Evolutionary conservation across 2,329 filamentous ascomycete genomes (phyloP).

Genomic region (Fusarium annulatum): DNA sequence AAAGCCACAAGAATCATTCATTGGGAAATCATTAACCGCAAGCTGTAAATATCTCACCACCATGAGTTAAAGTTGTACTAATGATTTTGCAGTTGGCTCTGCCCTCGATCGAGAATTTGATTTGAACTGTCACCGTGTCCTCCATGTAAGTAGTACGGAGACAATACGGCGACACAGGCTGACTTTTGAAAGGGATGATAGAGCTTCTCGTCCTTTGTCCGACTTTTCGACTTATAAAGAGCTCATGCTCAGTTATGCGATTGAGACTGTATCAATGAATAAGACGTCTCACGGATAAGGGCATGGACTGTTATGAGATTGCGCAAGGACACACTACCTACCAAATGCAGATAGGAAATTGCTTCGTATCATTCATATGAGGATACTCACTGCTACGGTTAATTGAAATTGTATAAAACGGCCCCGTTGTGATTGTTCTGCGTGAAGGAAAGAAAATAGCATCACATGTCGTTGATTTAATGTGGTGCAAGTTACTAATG

Average conservation of each 20-base stretch:
- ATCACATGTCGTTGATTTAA: slow-evolving; percentile 28
- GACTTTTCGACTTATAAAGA: background rate
- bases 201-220: background rate
- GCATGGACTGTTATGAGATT: background rate
- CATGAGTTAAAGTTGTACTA: background rate
- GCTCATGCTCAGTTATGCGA: background rate
- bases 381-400: background rate
- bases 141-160: slow-evolving; percentile 9
- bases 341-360: slow-evolving; percentile 1
- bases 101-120: background rate
- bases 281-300: background rate
- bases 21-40: background rate
- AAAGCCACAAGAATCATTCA: background rate
- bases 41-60: background rate
- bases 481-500: slow-evolving; percentile 3
- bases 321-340: slow-evolving; percentile 1
- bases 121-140: background rate
- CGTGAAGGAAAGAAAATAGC: background rate
- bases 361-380: background rate
- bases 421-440: background rate
- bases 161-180: background rate
- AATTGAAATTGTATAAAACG: background rate
- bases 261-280: background rate
- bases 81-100: slow-evolving; percentile 10
- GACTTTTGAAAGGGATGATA: background rate